Conservation (phyloP, 2,329 filamentous ascomycete genomes). For the Apiospora malaysiana region DNA sequence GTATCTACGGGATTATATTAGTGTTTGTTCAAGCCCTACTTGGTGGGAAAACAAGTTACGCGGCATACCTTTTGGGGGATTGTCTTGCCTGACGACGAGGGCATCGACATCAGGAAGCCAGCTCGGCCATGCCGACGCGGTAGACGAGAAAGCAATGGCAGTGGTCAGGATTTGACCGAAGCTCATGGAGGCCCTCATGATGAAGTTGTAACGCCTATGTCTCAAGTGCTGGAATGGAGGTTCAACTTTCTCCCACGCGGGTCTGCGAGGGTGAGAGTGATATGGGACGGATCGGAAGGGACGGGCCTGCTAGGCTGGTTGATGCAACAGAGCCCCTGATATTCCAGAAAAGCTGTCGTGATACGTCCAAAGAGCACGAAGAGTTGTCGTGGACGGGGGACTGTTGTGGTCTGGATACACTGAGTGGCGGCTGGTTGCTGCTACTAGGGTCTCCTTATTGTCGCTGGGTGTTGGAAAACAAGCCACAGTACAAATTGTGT, state of each 20-base stretch:
- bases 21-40: background rate
- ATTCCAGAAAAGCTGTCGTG: constrained; percentile 19
- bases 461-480: constrained; percentile 11
- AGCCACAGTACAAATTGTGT: constrained; percentile 17
- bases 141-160: constrained; percentile 57
- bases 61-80: constrained; percentile 24
- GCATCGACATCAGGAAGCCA: constrained; percentile 61
- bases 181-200: constrained; percentile 57
- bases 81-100: constrained; percentile 57
- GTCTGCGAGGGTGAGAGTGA: background rate
- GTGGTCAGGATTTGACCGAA: constrained; percentile 55
- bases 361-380: constrained; percentile 18
- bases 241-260: constrained; percentile 25
- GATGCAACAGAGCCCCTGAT: constrained; percentile 2
- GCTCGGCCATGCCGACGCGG: constrained; percentile 61
- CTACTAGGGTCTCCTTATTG: constrained; percentile 15
- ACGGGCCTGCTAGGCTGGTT: constrained; percentile 5
- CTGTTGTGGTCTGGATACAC: constrained; percentile 20
- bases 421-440: constrained; percentile 8
- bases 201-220: constrained; percentile 44
- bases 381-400: constrained; percentile 17
- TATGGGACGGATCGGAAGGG: background rate
- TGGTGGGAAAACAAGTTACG: background rate
- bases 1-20: constrained; percentile 18
- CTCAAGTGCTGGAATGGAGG: constrained; percentile 34